These are phyloP conservation scores for Mycena galericulata DNA, from an alignment of 768 basidiomycete species.

Conservation along the genomic window DNA sequence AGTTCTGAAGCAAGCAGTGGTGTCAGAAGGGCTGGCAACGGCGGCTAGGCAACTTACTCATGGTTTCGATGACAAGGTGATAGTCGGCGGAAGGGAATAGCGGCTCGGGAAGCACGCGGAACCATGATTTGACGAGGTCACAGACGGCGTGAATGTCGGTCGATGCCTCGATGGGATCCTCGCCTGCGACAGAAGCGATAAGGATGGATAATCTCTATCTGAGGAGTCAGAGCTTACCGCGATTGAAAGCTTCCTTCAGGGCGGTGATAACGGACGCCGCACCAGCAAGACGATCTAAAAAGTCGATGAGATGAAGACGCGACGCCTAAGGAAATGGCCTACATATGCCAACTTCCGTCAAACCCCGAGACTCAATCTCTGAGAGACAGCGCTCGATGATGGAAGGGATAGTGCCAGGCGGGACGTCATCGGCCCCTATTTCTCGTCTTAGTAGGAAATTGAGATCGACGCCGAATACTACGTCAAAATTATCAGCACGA, in stretches of 20 bases:
- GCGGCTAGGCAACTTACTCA: constrained; percentile 62
- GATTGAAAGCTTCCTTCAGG: constrained; percentile 81
- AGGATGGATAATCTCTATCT: constrained; percentile 3
- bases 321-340: constrained; percentile 44
- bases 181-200: constrained; percentile 50
- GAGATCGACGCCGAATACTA: constrained; percentile 84
- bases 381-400: constrained; percentile 73
- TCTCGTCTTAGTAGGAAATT: constrained; percentile 78
- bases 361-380: constrained; percentile 81
- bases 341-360: constrained; percentile 90
- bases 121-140: constrained; percentile 88
- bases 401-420: constrained; percentile 70
- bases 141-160: constrained; percentile 88
- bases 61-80: constrained; percentile 74
- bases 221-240: constrained; percentile 54
- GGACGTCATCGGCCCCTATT: constrained; percentile 58
- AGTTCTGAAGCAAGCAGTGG: constrained; percentile 58
- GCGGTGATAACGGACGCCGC: constrained; percentile 76
- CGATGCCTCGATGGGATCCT: constrained; percentile 66
- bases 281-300: constrained; percentile 84
- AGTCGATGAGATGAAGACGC: not conserved
- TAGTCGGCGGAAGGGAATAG: constrained; percentile 80
- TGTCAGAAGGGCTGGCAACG: not conserved
- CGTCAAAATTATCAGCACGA: constrained; percentile 19
- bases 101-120: constrained; percentile 84